Conservation (phyloP, 331 rosid genomes). For the Phaseolus coccineus region DNA sequence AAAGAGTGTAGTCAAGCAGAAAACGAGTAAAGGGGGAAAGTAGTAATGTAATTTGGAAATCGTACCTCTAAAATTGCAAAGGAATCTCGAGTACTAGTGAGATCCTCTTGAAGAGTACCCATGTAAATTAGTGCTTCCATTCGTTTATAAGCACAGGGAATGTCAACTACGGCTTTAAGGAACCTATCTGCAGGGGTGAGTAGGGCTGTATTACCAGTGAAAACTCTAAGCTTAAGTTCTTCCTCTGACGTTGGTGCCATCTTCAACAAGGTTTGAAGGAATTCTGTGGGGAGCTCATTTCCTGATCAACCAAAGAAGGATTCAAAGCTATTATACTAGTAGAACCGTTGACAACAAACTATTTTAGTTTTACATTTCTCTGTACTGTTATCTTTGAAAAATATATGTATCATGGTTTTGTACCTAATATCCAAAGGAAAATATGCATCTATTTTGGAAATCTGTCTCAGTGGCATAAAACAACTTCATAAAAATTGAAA, state of each 20-base stretch:
- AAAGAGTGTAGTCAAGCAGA: slow-evolving; percentile 3
- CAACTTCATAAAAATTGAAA: background rate
- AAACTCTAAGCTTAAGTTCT: slow-evolving; percentile 89
- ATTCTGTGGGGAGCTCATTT: slow-evolving; percentile 87
- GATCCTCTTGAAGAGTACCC: slow-evolving; percentile 82
- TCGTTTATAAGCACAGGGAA: slow-evolving; percentile 86
- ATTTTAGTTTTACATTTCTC: background rate
- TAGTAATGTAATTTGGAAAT: slow-evolving; percentile 17
- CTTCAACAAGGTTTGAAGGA: slow-evolving; percentile 74
- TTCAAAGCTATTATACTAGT: slow-evolving; percentile 36
- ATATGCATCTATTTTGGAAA: background rate
- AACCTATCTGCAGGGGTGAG: slow-evolving; percentile 95
- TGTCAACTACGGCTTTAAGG: slow-evolving; percentile 72
- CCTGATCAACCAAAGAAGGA: slow-evolving; percentile 60
- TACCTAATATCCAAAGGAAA: background rate
- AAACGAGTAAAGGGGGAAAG: background rate
- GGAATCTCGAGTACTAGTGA: slow-evolving; percentile 62
- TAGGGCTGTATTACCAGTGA: slow-evolving; percentile 61
- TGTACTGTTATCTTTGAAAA: background rate
- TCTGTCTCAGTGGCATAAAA: background rate
- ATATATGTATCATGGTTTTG: background rate
- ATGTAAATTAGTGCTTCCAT: slow-evolving; percentile 86
- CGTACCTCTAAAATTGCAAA: slow-evolving; percentile 85
- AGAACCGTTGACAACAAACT: background rate
- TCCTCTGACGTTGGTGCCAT: slow-evolving; percentile 94